phyloP scores from a whole-genome alignment of 2,329 filamentous ascomycete species.

The Didymella segeticola region DNA sequence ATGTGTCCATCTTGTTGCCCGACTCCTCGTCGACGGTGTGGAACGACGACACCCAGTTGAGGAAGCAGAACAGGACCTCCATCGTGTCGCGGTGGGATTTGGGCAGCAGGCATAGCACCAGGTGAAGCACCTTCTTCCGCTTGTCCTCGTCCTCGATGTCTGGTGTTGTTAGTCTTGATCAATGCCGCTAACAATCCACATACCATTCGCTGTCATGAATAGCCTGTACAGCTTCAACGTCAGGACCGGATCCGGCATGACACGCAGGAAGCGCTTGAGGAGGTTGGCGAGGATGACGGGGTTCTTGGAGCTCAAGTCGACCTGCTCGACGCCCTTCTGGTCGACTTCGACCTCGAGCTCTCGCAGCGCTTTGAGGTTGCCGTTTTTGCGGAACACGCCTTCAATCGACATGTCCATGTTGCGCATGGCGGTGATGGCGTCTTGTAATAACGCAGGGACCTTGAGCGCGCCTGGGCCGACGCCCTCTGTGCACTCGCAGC shows the following conservation, averaged over 20 bases:
- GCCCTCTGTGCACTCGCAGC: slow-evolving; percentile 96
- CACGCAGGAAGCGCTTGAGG: slow-evolving; percentile 91
- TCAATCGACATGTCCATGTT: slow-evolving; percentile 99
- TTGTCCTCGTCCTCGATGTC: slow-evolving; percentile 82
- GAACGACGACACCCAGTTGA: slow-evolving; percentile 97
- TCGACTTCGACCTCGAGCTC: slow-evolving; percentile 88
- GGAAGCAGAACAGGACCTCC: slow-evolving; percentile 93
- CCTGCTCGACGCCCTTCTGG: slow-evolving; percentile 79
- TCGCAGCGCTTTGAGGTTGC: slow-evolving; percentile 92
- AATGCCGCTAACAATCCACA: slow-evolving; percentile 33
- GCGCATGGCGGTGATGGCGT: slow-evolving; percentile 91
- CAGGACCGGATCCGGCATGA: slow-evolving; percentile 91
- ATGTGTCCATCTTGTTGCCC: slow-evolving; percentile 98
- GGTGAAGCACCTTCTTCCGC: slow-evolving; percentile 83
- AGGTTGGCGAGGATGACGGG: slow-evolving; percentile 94
- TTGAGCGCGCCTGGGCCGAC: slow-evolving; percentile 90
- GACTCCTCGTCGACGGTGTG: slow-evolving; percentile 96
- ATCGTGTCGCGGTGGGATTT: slow-evolving; percentile 92
- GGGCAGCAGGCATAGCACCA: slow-evolving; percentile 90
- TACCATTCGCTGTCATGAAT: slow-evolving; percentile 86
- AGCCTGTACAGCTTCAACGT: slow-evolving; percentile 93
- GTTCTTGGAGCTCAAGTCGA: slow-evolving; percentile 86
- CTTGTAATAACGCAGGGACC: slow-evolving; percentile 93
- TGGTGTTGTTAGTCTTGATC: slow-evolving; percentile 38
- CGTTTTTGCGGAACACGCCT: slow-evolving; percentile 98